phyloP scores from a whole-genome alignment of 1,284 basidiomycete genomes.

The Ganoderma boninense region DNA sequence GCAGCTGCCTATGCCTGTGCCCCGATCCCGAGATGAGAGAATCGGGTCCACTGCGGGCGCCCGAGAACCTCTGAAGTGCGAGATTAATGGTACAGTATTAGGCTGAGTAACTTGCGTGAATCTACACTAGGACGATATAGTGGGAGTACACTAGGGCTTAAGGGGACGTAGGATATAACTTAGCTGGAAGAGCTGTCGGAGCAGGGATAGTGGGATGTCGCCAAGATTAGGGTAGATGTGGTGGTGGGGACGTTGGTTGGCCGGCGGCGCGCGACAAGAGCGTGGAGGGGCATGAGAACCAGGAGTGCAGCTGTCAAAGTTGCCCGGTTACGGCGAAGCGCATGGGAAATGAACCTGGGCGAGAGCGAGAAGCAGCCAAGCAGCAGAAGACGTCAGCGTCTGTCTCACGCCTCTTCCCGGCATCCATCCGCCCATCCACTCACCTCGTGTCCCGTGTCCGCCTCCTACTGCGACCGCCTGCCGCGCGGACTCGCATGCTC shows the following conservation, averaged over 20 bases:
- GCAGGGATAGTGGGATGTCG: conserved; percentile 11
- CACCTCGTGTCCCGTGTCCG: conserved; percentile 9
- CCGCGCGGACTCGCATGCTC: conserved; percentile 19
- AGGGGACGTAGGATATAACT: conserved; percentile 7
- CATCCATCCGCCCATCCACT: conserved; percentile 13
- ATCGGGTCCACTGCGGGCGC: conserved; percentile 1
- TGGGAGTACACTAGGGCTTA: conserved; percentile 17
- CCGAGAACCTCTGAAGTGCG: neutral
- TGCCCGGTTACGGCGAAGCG: conserved; percentile 38
- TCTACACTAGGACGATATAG: conserved; percentile 22
- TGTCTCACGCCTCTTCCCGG: conserved; percentile 22
- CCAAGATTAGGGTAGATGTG: conserved; percentile 16
- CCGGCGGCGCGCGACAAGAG: conserved; percentile 3
- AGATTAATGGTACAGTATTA: conserved; percentile 4
- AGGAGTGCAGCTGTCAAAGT: conserved; percentile 35
- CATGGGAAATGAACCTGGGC: conserved; percentile 30
- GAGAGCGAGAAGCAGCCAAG: conserved; percentile 20
- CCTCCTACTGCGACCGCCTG: conserved; percentile 6
- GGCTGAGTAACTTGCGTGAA: conserved; percentile 16
- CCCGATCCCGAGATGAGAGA: conserved; percentile 5
- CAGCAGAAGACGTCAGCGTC: conserved; percentile 6
- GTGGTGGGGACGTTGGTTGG: neutral
- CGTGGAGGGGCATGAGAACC: conserved; percentile 21
- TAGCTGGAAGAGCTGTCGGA: neutral
- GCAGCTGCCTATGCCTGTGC: conserved; percentile 1